Conservation (phyloP, 208 protist genomes). For the Kentomonas sorsogonicus region DNA sequence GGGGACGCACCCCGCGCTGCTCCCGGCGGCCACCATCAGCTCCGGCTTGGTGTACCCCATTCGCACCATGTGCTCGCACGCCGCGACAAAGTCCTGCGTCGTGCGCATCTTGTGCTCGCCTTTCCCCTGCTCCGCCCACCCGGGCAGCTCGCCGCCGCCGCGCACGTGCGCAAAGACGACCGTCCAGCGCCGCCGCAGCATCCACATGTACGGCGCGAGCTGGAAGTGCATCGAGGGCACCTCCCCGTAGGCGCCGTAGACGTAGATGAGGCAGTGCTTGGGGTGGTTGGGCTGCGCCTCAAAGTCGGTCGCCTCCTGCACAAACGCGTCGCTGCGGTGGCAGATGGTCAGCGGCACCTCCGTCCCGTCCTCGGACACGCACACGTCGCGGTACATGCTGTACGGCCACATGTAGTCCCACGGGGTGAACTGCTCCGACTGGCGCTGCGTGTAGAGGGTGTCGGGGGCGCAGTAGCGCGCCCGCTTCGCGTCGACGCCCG, state of each 20-base stretch:
- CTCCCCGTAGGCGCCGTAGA: slow-evolving; percentile 89
- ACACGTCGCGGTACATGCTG: slow-evolving; percentile 86
- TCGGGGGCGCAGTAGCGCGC: slow-evolving; percentile 60
- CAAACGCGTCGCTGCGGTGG: slow-evolving; percentile 79
- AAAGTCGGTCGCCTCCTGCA: slow-evolving; percentile 88
- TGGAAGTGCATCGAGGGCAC: slow-evolving; percentile 91
- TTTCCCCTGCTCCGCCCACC: slow-evolving; percentile 77
- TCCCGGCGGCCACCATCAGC: slow-evolving; percentile 85
- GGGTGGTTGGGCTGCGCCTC: slow-evolving; percentile 79
- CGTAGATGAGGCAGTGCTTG: slow-evolving; percentile 88
- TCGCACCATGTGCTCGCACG: slow-evolving; percentile 88
- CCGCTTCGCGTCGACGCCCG: slow-evolving; percentile 61
- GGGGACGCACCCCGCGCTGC: slow-evolving; percentile 91
- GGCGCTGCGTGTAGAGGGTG: slow-evolving; percentile 86
- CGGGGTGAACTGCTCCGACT: slow-evolving; percentile 85
- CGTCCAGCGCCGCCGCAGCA: slow-evolving; percentile 85
- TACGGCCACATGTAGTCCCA: slow-evolving; percentile 94
- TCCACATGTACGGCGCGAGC: slow-evolving; percentile 91
- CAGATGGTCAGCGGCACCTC: slow-evolving; percentile 89
- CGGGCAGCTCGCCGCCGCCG: slow-evolving; percentile 88
- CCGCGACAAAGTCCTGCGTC: slow-evolving; percentile 89
- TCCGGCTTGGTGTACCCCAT: slow-evolving; percentile 83
- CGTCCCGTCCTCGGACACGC: slow-evolving; percentile 75
- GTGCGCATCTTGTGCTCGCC: slow-evolving; percentile 85
- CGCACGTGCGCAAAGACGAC: slow-evolving; percentile 91